Conservation (phyloP, 495 filamentous ascomycete species). For the Trichocladium uniseriatum region DNA sequence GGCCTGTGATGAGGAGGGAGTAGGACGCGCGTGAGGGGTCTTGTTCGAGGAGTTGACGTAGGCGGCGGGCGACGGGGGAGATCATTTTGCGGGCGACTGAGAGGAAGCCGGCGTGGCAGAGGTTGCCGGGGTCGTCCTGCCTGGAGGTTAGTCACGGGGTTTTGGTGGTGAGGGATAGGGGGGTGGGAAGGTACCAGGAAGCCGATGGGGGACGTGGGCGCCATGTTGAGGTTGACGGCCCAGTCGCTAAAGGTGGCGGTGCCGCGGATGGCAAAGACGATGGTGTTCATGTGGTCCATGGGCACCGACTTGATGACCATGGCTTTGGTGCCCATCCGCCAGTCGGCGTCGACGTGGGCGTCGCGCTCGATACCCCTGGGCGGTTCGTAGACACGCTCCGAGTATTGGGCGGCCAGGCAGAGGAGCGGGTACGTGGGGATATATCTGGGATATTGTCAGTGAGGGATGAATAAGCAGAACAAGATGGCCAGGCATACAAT, state of each 20-base stretch:
- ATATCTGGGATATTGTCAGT: conserved; percentile 37
- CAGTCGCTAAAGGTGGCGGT: conserved; percentile 74
- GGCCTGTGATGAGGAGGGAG: conserved; percentile 71
- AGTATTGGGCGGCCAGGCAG: conserved; percentile 65
- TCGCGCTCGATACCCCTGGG: conserved; percentile 48
- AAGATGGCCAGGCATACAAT: conserved; percentile 34
- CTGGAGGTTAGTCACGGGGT: too few species aligned
- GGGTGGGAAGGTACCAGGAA: too few species aligned
- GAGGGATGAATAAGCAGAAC: background rate
- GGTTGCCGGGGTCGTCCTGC: conserved; percentile 64
- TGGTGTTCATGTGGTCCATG: conserved; percentile 63
- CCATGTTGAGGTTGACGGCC: conserved; percentile 65
- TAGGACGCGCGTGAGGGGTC: conserved; percentile 56
- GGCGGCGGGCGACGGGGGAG: conserved; percentile 55
- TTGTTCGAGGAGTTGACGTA: conserved; percentile 58
- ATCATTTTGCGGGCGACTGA: conserved; percentile 67
- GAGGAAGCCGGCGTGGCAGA: conserved; percentile 71
- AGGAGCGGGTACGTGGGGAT: conserved; percentile 62
- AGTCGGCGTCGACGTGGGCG: conserved; percentile 58
- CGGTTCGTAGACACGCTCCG: conserved; percentile 58
- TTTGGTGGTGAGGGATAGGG: too few species aligned
- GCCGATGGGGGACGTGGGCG: conserved; percentile 49
- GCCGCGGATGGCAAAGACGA: conserved; percentile 74
- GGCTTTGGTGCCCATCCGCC: conserved; percentile 64
- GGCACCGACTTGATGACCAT: conserved; percentile 74